Conservation (phyloP, 352 stramenopile genomes). For the Globisporangium nagaii region DNA sequence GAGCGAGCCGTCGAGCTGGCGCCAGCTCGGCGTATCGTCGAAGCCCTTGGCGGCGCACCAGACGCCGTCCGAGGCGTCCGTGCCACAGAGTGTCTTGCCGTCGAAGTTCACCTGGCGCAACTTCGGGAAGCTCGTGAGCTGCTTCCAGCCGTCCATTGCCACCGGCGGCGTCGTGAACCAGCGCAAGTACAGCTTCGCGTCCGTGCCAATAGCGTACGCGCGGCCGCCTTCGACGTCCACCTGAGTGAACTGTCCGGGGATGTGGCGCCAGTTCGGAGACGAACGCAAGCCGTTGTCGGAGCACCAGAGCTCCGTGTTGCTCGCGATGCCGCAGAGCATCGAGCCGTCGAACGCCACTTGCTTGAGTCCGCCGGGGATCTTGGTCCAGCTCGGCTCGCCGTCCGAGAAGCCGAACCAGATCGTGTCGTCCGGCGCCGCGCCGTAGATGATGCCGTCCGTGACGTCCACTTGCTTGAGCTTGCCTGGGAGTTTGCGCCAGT, state of each 20-base stretch:
- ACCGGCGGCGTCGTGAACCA: constrained; percentile 12
- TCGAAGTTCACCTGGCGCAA: constrained; percentile 18
- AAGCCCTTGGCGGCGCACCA: constrained; percentile 14
- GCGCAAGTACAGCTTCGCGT: constrained; percentile 4
- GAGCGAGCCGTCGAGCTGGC: constrained; percentile 10
- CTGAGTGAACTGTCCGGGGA: constrained; percentile 10
- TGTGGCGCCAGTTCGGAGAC: constrained; percentile 9
- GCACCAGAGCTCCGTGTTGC: constrained; percentile 9
- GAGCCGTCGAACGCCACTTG: constrained; percentile 20
- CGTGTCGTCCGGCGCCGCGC: constrained; percentile 1
- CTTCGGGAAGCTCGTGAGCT: constrained; percentile 8
- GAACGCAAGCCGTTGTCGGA: constrained; percentile 8
- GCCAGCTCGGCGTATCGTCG: constrained; percentile 16
- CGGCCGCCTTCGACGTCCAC: constrained; percentile 18
- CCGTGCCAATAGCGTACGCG: constrained; percentile 7
- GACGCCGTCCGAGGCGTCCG: constrained; percentile 7
- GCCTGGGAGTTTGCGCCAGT: constrained; percentile 23
- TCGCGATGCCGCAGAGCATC: constrained; percentile 18
- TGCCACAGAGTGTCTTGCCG: constrained; percentile 12
- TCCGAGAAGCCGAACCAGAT: constrained; percentile 20
- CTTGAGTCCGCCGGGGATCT: constrained; percentile 5
- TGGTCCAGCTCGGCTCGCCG: constrained; percentile 11
- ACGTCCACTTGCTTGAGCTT: constrained; percentile 19
- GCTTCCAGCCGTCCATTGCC: constrained; percentile 6
- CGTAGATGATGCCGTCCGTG: constrained; percentile 20